Evolutionary conservation across 2,329 filamentous ascomycete genomes (phyloP), one percentile per base, ranked within the genome.

Genomic region (Cercospora beticola): DNA sequence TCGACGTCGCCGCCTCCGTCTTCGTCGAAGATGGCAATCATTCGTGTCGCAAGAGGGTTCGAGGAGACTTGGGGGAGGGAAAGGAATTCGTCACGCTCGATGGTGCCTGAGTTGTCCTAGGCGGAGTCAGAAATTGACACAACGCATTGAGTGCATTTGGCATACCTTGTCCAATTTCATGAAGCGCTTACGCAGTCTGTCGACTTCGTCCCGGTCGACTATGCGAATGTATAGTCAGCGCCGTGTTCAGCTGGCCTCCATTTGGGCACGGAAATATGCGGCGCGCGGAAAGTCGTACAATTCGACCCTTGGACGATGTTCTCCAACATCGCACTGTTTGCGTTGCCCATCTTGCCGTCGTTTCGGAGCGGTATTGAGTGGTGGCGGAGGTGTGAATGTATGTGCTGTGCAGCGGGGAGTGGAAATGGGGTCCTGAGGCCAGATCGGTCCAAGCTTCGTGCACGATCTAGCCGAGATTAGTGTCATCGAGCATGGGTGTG

Each of bases 21-120:
- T 82, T 98, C 95, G 81, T 99, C 95, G 79, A 99, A 98, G 76
- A 98, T 99, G 68, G 95, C 94, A 78, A 99, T 99, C 93, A 99
- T 97, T 82, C 94, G 91, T 77, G 95, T 98, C 73, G 95, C 95
- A 65, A 99, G 90, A 30, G 95, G 95, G 83, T 99, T 99, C 60
- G 94, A 97, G 66, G 93, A 97, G 79, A 99, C 97, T 84, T 98
- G 95, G 40, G 95, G 95, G 68, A 99, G 89, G 77, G 92, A 95
- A 73, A 99, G 89, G 82, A 99, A 99, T 81, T 99, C 95, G 80
- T 98, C 94, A 78, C 95, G 93, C 82, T 99, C 95, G 82, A 99
- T 97, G 59, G 95, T 98, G 75, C 95, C 95, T 14, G 94, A 97
- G 84, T 96, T 96, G 81, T 99, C 94, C 94, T 97, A 74, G 1